A percentile compares a stretch with the other conserved stretches of the same genome.
These are phyloP conservation scores for Catharanthus roseus DNA, from an alignment of 257 asterid species.

Conservation along the genomic window DNA sequence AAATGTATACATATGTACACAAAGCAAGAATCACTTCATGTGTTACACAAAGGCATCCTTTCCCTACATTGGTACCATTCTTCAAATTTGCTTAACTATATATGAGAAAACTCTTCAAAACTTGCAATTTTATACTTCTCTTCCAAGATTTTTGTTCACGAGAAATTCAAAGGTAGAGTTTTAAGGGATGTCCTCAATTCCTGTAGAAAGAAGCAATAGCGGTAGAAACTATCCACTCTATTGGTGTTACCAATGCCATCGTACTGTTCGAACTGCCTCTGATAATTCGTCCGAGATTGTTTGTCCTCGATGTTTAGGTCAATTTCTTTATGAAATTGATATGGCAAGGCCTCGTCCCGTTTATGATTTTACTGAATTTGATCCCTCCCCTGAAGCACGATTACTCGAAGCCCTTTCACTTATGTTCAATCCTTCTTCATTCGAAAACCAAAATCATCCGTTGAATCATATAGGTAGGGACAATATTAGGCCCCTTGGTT, in stretches of 20 bases:
- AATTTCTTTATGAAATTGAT: constrained; percentile 53
- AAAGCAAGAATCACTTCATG: constrained; percentile 6
- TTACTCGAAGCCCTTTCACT: constrained; percentile 58
- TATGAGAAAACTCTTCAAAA: neutral
- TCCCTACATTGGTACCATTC: neutral
- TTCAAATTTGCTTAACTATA: neutral
- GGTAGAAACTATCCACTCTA: constrained; percentile 41
- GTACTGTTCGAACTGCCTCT: constrained; percentile 39
- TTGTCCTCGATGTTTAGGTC: constrained; percentile 71
- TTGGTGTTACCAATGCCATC: constrained; percentile 91
- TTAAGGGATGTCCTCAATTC: constrained; percentile 4
- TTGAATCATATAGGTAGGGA: neutral
- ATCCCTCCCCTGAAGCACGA: constrained; percentile 78
- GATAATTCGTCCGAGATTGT: constrained; percentile 31
- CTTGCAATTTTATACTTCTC: neutral
- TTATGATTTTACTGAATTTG: constrained; percentile 51
- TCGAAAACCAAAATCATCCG: constrained; percentile 15
- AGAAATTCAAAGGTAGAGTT: neutral
- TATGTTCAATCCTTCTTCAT: constrained; percentile 41
- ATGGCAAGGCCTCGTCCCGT: constrained; percentile 34
- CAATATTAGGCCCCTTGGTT: neutral
- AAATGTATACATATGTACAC: neutral
- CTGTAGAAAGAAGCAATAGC: constrained; percentile 15
- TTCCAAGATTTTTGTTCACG: neutral
- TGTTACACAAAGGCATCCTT: constrained; percentile 1